Base-by-base conservation (phyloP, 2,329 filamentous ascomycete species). In the Lachnellula occidentalis region DNA sequence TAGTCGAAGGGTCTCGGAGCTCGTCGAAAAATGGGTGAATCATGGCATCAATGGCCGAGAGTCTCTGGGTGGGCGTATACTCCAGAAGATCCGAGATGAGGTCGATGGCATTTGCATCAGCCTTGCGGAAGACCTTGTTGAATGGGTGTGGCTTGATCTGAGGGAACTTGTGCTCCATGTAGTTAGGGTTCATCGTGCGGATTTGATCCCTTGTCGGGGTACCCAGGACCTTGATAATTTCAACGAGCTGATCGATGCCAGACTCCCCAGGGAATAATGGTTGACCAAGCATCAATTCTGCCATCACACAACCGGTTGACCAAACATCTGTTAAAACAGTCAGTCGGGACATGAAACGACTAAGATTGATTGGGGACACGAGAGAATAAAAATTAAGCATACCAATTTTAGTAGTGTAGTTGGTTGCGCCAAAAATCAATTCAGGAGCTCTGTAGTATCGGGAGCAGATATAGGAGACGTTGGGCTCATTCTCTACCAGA, bases 401-500 rank as follows among this genome's bases (percentile, higher is more conserved):
- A 99, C 94, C 94, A 73, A 99, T 99, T 79, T 99, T 99, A 65
- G 94, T 97, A 55, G 94, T 97, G 78, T 99, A 99, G 77, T 99
- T 99, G 50, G 94, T 99, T 39, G 94, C 94, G 64, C 94, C 94
- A 69, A 99, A 99, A 69, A 99, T 99, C 71, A 99, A 80, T 74
- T 99, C 94, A 1, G 94, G 94, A 48, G 94, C 94, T 69, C 94
- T 87, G 78, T 99, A 99, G 79, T 99, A 99, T 68, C 94, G 86
- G 58, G 94, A 99, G 79, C 94, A 99, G 69, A 99, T 99, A 80
- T 99, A 99, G 50, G 94, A 99, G 51, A 99, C 94, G 66, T 99
- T 99, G 52, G 94, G 94, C 78, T 99, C 94, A 68, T 97, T 96
- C 76, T 96, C 92, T 51, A 99, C 90, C 63, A 99, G 77, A 62